These are phyloP conservation scores for Neospora caninum DNA, from an alignment of 169 alveolate genomes.

Conservation along the genomic window DNA sequence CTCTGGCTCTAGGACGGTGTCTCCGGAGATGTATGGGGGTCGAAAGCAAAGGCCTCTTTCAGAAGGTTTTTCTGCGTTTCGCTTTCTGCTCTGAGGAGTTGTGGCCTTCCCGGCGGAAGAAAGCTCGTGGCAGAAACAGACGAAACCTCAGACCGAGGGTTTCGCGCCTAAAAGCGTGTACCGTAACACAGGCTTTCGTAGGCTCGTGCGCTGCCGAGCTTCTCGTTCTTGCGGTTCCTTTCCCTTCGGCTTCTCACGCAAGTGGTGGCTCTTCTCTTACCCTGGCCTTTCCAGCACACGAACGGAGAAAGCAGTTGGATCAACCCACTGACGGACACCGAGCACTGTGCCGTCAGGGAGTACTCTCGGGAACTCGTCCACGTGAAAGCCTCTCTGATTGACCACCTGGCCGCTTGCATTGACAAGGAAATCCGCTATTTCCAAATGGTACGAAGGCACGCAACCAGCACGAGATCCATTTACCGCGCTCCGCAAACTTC, in stretches of 20 bases:
- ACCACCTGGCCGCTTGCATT: neutral
- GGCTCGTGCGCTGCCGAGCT: too few species aligned
- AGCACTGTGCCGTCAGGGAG: neutral
- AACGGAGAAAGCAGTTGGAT: slow-evolving; percentile 14
- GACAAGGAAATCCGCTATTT: neutral
- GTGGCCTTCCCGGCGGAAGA: too few species aligned
- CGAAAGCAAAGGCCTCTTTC: too few species aligned
- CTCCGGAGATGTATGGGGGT: neutral
- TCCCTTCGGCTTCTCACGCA: neutral
- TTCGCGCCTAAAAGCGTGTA: too few species aligned
- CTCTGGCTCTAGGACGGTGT: neutral
- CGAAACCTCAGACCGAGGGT: too few species aligned
- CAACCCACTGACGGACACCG: neutral
- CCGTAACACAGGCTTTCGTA: too few species aligned
- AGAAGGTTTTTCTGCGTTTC: too few species aligned
- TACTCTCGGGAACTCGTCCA: neutral
- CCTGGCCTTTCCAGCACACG: slow-evolving; percentile 5
- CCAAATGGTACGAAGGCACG: neutral
- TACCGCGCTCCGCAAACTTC: too few species aligned
- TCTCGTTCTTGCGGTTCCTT: too few species aligned
- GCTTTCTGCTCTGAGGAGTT: too few species aligned
- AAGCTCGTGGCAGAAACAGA: too few species aligned
- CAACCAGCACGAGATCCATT: neutral
- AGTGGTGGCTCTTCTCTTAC: neutral
- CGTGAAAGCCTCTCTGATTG: neutral